phyloP scores from a whole-genome alignment of 805 yeast species.

The Metschnikowia kofuensis region DNA sequence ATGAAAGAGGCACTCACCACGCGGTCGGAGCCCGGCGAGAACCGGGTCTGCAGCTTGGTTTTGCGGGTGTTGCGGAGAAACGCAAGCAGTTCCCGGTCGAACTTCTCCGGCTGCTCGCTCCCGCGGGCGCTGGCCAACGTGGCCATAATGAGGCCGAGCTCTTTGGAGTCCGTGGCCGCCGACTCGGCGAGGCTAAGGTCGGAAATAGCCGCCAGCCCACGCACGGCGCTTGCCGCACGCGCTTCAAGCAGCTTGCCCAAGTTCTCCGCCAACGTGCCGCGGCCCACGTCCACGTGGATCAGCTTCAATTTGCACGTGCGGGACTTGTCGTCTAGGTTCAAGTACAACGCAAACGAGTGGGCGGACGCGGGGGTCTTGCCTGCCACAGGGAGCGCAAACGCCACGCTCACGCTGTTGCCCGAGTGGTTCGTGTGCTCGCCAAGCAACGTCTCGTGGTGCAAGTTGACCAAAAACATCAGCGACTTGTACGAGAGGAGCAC shows the following conservation, averaged over 20 bases:
- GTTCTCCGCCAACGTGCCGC: conserved; percentile 65
- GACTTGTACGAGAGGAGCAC: conserved; percentile 41
- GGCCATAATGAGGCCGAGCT: conserved; percentile 21
- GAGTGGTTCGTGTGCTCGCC: conserved; percentile 26
- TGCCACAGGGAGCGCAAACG: conserved; percentile 28
- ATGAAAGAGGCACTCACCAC: conserved; percentile 61
- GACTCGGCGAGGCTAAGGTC: conserved; percentile 21
- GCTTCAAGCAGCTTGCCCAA: conserved; percentile 56
- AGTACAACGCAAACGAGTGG: conserved; percentile 41
- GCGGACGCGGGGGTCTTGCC: conserved; percentile 43
- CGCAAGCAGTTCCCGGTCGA: conserved; percentile 27
- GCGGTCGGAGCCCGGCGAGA: conserved; percentile 56
- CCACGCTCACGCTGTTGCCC: conserved; percentile 22
- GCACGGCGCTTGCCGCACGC: conserved; percentile 15
- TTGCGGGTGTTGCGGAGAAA: conserved; percentile 12
- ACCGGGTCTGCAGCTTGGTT: conserved; percentile 13
- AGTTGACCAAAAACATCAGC: conserved; percentile 43
- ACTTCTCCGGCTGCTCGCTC: conserved; percentile 4
- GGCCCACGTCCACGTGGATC: conserved; percentile 57
- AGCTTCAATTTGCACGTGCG: conserved; percentile 44
- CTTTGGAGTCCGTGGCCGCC: conserved; percentile 2
- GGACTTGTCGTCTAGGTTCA: conserved; percentile 40
- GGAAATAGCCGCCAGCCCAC: conserved; percentile 25
- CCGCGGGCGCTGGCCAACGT: conserved; percentile 4
- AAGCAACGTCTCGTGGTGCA: conserved; percentile 41